Conservation (phyloP, 2,329 filamentous ascomycete species). For the Aureobasidium sp. region DNA sequence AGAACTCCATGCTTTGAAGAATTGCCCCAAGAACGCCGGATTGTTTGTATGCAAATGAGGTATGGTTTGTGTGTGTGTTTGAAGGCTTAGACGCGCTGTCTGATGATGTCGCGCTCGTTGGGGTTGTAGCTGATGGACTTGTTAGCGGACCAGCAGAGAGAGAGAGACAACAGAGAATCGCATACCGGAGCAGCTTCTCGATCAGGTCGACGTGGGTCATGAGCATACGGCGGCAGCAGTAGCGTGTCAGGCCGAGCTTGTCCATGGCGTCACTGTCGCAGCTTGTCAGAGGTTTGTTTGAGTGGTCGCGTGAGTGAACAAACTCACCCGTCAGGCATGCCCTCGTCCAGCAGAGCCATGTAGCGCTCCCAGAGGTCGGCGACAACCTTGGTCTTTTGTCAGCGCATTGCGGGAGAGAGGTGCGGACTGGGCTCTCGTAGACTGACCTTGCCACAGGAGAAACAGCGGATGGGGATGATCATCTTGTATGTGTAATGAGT, state of each 20-base stretch:
- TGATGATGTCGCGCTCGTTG: constrained; percentile 30
- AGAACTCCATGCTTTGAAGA: constrained; percentile 5
- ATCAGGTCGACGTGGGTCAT: constrained; percentile 99
- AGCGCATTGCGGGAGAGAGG: constrained; percentile 1
- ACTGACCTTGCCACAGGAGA: constrained; percentile 94
- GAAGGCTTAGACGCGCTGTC: background rate
- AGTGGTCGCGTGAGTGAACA: background rate
- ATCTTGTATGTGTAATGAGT: constrained; percentile 40
- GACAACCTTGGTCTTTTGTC: constrained; percentile 59
- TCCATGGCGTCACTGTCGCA: constrained; percentile 81
- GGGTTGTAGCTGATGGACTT: constrained; percentile 27
- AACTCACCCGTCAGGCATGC: constrained; percentile 28
- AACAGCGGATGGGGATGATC: constrained; percentile 98
- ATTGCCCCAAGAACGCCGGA: background rate
- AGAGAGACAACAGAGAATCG: background rate
- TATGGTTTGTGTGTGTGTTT: background rate
- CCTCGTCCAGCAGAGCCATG: constrained; percentile 76
- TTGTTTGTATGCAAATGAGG: constrained; percentile 4
- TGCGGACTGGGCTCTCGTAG: background rate
- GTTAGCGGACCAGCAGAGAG: background rate
- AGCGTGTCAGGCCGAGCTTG: constrained; percentile 82
- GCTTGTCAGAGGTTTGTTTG: background rate
- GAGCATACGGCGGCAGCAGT: constrained; percentile 98
- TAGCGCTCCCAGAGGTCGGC: constrained; percentile 98
- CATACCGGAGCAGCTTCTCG: constrained; percentile 89